Base-by-base conservation (phyloP, 257 asterid genomes). In the Catharanthus roseus region DNA sequence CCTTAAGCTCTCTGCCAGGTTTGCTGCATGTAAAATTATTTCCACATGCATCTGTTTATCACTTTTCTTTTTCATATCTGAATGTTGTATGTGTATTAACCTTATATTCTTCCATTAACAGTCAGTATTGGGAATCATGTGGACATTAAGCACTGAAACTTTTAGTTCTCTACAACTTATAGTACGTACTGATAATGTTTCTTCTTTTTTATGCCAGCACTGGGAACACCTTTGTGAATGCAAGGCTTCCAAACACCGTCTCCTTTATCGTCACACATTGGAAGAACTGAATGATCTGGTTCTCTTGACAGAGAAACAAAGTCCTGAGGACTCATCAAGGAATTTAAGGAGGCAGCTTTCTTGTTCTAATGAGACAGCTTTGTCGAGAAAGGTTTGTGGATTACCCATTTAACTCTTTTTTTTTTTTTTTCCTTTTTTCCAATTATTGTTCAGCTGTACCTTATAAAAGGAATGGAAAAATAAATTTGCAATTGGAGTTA, bases 201-300 rank as follows among this genome's bases (percentile, higher is more conserved):
- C 65, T 19, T 54, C n/a, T 36, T 64, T 69, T 72, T 68, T 68
- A 66, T 87, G 89, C 84, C 84, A 93, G 98, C 98, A 93, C 70
- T 90, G 90, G 90, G 88, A 89, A 78, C 91, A 89, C 81, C 92
- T 93, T 68, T 93, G 98, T 77, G 98, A 90, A 77, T 93, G 98
- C 84, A 86, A 86, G 78, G 81, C 96, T 55, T 79, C 77, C 80
- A 87, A 86, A 77, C 96, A 72, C 70, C 66, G 86, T 69, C 93
- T 93, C 77, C 88, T 82, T 33, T 93, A 85, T 82, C 97, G 98
- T 69, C 92, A 89, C 79, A 81, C 88, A 58, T 84, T 93, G 69
- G 93, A 87, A 74, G 97, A 93, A 73, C 80, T 93, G 93, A 78
- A 77, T 74, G 86, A 72, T 80, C 74, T 90, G 77, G 87, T 86